Evolutionary conservation across 192 early-diverging fungal species (phyloP), one percentile per base, ranked within the genome.

Genomic region (Coemansia sp.): DNA sequence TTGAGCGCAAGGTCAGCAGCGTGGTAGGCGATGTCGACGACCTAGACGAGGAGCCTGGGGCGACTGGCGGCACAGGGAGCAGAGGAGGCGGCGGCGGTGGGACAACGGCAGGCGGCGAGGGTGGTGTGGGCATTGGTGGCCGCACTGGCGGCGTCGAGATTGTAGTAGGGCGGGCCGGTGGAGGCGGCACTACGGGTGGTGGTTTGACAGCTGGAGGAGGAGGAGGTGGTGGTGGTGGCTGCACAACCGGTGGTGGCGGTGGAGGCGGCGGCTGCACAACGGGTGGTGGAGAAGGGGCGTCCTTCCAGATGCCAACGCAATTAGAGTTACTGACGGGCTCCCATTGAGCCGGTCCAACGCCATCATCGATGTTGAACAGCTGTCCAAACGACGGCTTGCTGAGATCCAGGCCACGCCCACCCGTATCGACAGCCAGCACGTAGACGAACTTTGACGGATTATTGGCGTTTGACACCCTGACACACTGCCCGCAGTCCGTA

Each of bases 381-480:
- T 75, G 45, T 12, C 76, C 69, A 65, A 85, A 86, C 55, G 76
- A 61, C 20, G 73, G 73, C 35, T 75, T 70, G 64, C 83, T 84
- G 39, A 86, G 68, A 39, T 85, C 84, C 21, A 86, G 61, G 12
- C 85, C 85, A 2, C 60, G 48, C 1, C 85, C 85, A 20, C 85
- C 85, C 3, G 75, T 76, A 50, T 86, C 85, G 8, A 86, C 83
- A 2, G 79, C 85, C 31, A 86, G 47, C 37, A 85, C 85, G 21
- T 86, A 79, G 42, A 82, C 68, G 18, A 45, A 84, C 52, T 77
- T 84, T 21, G 65, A 68, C 12, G 62, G 41, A 33, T 86, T 68
- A 31, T 81, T 63, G 28, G 69, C 56, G 38, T 83, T 83, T 14
- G 65, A 39, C 20, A 83, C 85, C 39, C 81, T 85, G 36, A 86